A percentile compares a stretch with the other conserved stretches of the same genome.
Evolutionary conservation across 257 asterid species (phyloP).

Genomic region (Gynochthodes officinalis): DNA sequence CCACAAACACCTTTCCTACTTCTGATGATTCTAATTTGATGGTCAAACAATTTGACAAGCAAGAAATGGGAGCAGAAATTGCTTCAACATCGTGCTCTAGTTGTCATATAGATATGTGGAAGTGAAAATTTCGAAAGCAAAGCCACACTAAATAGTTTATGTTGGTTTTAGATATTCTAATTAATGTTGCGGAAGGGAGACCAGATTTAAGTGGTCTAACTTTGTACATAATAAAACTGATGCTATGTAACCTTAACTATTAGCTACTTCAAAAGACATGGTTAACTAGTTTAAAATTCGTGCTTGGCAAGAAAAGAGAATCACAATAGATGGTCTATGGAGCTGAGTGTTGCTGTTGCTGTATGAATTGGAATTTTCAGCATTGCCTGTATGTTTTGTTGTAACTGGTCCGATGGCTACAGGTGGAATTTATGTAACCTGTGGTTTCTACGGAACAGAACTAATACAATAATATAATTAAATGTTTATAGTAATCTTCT

Average conservation of each 20-base stretch:
- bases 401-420: slow-evolving; percentile 19
- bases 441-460: slow-evolving; percentile 24
- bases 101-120: slow-evolving; percentile 51
- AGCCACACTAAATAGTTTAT: not conserved
- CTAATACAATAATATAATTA: not conserved
- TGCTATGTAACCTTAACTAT: slow-evolving; percentile 11
- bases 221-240: slow-evolving; percentile 31
- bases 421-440: slow-evolving; percentile 29
- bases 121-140: slow-evolving; percentile 23
- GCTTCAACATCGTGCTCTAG: slow-evolving; percentile 48
- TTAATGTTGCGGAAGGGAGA: slow-evolving; percentile 7
- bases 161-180: too few relatives aligned
- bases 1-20: slow-evolving; percentile 21
- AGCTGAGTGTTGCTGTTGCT: slow-evolving; percentile 10
- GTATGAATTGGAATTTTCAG: slow-evolving; percentile 15
- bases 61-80: slow-evolving; percentile 40
- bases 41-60: slow-evolving; percentile 29
- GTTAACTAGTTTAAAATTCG: not conserved
- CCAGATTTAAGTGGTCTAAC: not conserved
- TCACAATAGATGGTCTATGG: slow-evolving; percentile 3
- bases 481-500: too few relatives aligned
- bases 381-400: slow-evolving; percentile 9
- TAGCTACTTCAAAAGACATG: not conserved
- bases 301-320: slow-evolving; percentile 1
- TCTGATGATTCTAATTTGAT: slow-evolving; percentile 29